phyloP scores from a whole-genome alignment of 139 green algal species.

The Nannochloris sp. region DNA sequence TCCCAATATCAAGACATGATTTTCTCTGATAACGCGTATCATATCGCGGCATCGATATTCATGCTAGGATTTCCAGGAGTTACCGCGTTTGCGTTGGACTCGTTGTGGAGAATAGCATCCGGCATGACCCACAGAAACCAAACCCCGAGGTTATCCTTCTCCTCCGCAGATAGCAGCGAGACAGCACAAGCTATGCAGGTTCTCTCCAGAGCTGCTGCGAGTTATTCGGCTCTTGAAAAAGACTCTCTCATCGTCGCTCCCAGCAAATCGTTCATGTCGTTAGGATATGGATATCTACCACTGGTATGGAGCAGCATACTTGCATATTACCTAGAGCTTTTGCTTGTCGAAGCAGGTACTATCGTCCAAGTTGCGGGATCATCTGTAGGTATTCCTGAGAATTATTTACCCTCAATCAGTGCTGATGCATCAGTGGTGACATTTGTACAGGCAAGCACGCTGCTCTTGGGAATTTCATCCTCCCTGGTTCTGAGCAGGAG shows the following conservation, averaged over 20 bases:
- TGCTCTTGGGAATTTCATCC: slow-evolving; percentile 34
- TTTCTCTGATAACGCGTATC: slow-evolving; percentile 4
- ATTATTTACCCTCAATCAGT: slow-evolving; percentile 15
- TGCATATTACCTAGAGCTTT: slow-evolving; percentile 37
- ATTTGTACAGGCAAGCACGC: slow-evolving; percentile 37
- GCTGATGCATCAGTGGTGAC: slow-evolving; percentile 3
- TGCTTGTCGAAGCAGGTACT: slow-evolving; percentile 41
- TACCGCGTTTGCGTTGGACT: slow-evolving; percentile 33
- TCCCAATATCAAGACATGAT: neutral
- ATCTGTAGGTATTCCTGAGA: slow-evolving; percentile 18
- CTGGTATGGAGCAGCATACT: slow-evolving; percentile 42
- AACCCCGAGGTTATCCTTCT: neutral
- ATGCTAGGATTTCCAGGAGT: slow-evolving; percentile 37
- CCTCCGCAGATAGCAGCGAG: neutral
- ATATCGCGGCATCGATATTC: slow-evolving; percentile 30
- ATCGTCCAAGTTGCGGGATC: slow-evolving; percentile 14
- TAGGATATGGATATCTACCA: slow-evolving; percentile 61
- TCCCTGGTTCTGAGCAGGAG: slow-evolving; percentile 43
- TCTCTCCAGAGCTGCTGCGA: neutral
- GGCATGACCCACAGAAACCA: neutral
- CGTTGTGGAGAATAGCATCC: slow-evolving; percentile 2
- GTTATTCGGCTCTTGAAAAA: neutral
- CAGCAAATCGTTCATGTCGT: slow-evolving; percentile 38
- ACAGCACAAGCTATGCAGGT: neutral
- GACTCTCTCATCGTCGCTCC: neutral